Evolutionary conservation across 2,329 filamentous ascomycete species (phyloP), one percentile per base, ranked within the genome.

Genomic region (Ascochyta fabae): DNA sequence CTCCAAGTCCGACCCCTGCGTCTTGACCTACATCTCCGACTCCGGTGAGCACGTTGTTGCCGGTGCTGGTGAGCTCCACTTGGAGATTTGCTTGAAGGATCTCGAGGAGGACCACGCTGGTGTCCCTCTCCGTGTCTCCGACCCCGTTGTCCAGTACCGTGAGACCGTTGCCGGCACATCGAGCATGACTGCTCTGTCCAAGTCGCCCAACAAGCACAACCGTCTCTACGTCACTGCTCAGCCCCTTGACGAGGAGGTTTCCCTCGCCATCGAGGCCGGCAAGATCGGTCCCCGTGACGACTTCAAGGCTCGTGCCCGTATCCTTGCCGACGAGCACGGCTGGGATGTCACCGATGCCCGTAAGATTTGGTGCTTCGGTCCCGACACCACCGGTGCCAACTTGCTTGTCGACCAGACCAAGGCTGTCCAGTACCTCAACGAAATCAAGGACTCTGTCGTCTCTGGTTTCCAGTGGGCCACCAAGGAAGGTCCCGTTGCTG

Each of bases 161-260:
- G 95, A 99, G 88, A 96, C 94, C 65, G 94, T 99, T 75, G 80
- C 81, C 70, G 85, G 66, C 74, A 88, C 87, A 77, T 98, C 95
- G 52, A 91, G 88, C 86, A 98, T 98, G 75, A 96, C 91, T 76
- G 95, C 95, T 70, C 86, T 99, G 75, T 98, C 95, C 81, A 99
- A 99, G 87, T 99, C 95, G 44, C 95, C 95, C 84, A 99, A 99
- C 91, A 99, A 99, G 92, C 95, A 99, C 90, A 99, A 99, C 88
- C 94, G 95, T 92, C 86, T 99, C 60, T 99, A 98, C 86, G 88
- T 99, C 83, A 87, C 86, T 80, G 95, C 95, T 66, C 83, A 92
- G 82, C 95, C 95, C 72, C 85, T 99, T 53, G 87, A 87, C 41
- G 95, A 99, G 86, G 95, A 98, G 72, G 89, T 99, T 59, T 85